These are phyloP conservation scores for Pilobolus umbonatus DNA, from an alignment of 192 early-diverging fungal species.

Conservation along the genomic window DNA sequence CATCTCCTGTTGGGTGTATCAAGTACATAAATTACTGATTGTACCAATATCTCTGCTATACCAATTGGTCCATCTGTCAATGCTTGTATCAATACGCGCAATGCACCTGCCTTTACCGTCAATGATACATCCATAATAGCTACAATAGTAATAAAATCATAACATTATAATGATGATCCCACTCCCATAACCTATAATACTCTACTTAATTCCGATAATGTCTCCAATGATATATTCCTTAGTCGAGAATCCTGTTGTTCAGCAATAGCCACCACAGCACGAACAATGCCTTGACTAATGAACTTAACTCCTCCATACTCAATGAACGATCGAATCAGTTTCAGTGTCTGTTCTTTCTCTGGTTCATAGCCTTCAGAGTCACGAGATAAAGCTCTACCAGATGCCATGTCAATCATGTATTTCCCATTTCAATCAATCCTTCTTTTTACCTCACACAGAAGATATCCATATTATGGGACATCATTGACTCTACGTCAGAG, in stretches of 20 bases:
- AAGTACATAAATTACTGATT: conserved; percentile 65
- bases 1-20: conserved; percentile 61
- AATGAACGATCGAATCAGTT: conserved; percentile 64
- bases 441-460: conserved; percentile 64
- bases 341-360: conserved; percentile 76
- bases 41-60: conserved; percentile 54
- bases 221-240: conserved; percentile 68
- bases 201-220: conserved; percentile 77
- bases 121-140: conserved; percentile 35
- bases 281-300: conserved; percentile 58
- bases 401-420: too few species aligned
- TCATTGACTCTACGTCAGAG: conserved; percentile 39
- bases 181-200: conserved; percentile 2
- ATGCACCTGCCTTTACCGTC: conserved; percentile 58
- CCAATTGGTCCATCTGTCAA: conserved; percentile 60
- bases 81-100: conserved; percentile 62
- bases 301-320: conserved; percentile 58
- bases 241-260: conserved; percentile 77
- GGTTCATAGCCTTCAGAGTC: conserved; percentile 59
- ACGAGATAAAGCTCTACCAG: conserved; percentile 47
- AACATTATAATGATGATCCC: not conserved
- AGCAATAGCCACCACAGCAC: conserved; percentile 70
- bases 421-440: not conserved
- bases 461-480: conserved; percentile 57
- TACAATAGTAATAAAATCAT: conserved; percentile 10